Evolutionary conservation across 2,329 filamentous ascomycete genomes (phyloP), one percentile per base, ranked within the genome.

Genomic region (Xylariomycetidae sp.): DNA sequence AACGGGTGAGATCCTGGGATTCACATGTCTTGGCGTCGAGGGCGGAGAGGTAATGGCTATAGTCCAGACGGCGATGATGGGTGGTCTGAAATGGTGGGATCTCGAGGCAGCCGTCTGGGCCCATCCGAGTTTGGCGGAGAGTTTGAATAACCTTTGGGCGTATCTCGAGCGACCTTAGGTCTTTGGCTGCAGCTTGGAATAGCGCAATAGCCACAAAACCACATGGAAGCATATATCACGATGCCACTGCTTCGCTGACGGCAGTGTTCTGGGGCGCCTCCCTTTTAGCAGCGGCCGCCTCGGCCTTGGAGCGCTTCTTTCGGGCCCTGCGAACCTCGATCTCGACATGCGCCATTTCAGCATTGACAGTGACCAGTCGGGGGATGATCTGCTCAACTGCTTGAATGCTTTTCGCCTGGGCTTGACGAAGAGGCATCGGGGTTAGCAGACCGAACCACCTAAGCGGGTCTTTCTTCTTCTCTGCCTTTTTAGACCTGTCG

Each of bases 341-440:
- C 61, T 88, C 83, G 5, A 85, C 53, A n/a, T 60, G 59, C 10
- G 67, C 64, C 72, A 90, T 77, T 48, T 76, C 69, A 18, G 66
- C 65, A 22, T 68, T 65, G n/a, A 84, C 56, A 2, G 68, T 70
- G 6, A 68, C 68, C 7, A 87, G 60, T 24, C 59, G 59, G 2
- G 77, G 71, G 2, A 88, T 57, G 4, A 80, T 54, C 0, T 67
- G 57, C 34, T 78, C 71, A 4, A 86, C 66, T 0, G 68, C 68
- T 23, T 63, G 50, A 16, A 74, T 50, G 32, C 83, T 78, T 12
- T 72, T 65, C 0, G 50, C 46, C 54, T 88, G 84, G 2, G 82
- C 77, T 15, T 66, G 60, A 9, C 69, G 68, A 26, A 79, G 59
- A 3, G 72, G 50, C 46, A 57, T 54, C 0, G 75, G 75, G 4